phyloP scores from a whole-genome alignment of 83 land plant species.

The Isoetes engelmannii region DNA sequence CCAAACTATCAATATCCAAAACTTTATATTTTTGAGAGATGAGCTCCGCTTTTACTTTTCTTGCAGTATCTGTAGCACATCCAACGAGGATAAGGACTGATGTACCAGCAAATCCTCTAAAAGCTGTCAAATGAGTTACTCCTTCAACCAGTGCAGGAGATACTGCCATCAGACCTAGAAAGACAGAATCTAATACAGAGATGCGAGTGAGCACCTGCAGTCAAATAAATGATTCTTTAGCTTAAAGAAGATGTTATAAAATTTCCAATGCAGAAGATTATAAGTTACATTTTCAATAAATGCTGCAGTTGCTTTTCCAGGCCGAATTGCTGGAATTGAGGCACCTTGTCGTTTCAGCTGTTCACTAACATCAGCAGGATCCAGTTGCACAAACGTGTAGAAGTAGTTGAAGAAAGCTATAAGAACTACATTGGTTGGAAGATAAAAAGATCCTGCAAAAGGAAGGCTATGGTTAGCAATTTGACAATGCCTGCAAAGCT shows the following conservation, averaged over 20 bases:
- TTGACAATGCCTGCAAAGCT: too few relatives aligned
- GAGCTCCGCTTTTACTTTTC: conserved; percentile 99
- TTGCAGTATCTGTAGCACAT: conserved; percentile 98
- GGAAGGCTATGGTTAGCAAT: conserved; percentile 5
- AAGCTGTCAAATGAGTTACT: conserved; percentile 84
- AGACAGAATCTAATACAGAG: conserved; percentile 91
- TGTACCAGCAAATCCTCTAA: conserved; percentile 98
- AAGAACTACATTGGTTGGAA: conserved; percentile 90
- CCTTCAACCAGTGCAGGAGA: conserved; percentile 90
- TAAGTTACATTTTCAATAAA: conserved; percentile 68
- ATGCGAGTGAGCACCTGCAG: conserved; percentile 88
- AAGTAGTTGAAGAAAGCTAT: conserved; percentile 99
- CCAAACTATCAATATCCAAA: conserved; percentile 80
- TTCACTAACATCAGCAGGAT: conserved; percentile 99
- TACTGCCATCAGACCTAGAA: conserved; percentile 84
- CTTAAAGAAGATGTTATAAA: background rate
- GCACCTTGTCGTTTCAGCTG: conserved; percentile 99
- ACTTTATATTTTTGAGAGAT: conserved; percentile 96
- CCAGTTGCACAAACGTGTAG: conserved; percentile 96
- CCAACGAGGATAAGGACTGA: conserved; percentile 97
- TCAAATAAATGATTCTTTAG: background rate
- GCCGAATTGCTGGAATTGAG: conserved; percentile 88
- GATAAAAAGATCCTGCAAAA: conserved; percentile 70
- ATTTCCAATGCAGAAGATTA: background rate
- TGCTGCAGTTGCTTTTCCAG: conserved; percentile 89